These are phyloP conservation scores for Pichia sp. DNA, from an alignment of 1,139 yeast species.

Conservation along the genomic window DNA sequence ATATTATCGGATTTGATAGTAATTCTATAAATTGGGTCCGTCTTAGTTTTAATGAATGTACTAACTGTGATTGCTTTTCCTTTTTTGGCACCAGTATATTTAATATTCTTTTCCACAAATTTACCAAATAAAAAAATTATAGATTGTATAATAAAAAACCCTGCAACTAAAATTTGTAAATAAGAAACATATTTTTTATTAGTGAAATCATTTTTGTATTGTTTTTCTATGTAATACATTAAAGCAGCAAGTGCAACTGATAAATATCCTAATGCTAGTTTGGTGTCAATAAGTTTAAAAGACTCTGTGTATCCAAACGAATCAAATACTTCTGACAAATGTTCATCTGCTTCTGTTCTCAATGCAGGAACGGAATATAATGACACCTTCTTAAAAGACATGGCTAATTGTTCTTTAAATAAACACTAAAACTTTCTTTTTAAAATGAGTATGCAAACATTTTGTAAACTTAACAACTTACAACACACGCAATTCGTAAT, in stretches of 20 bases:
- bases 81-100: constrained; percentile 49
- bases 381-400: constrained; percentile 24
- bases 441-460: too few relatives aligned
- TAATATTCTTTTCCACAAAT: constrained; percentile 48
- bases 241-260: constrained; percentile 63
- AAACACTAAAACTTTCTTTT: too few relatives aligned
- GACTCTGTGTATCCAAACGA: constrained; percentile 60
- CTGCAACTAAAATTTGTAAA: constrained; percentile 36
- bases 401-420: constrained; percentile 2
- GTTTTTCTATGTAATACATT: constrained; percentile 64
- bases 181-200: constrained; percentile 33
- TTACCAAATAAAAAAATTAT: constrained; percentile 44
- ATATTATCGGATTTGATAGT: constrained; percentile 31
- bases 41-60: constrained; percentile 31
- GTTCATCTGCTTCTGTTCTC: constrained; percentile 46
- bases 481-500: too few relatives aligned
- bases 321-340: constrained; percentile 40
- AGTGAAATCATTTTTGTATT: constrained; percentile 37
- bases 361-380: constrained; percentile 39
- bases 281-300: constrained; percentile 51
- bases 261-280: constrained; percentile 61
- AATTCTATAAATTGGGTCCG: constrained; percentile 41
- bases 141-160: constrained; percentile 47
- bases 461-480: too few relatives aligned
- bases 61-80: constrained; percentile 35